phyloP scores from a whole-genome alignment of 176 grass and related monocot species.

The Oryza australiensis region DNA sequence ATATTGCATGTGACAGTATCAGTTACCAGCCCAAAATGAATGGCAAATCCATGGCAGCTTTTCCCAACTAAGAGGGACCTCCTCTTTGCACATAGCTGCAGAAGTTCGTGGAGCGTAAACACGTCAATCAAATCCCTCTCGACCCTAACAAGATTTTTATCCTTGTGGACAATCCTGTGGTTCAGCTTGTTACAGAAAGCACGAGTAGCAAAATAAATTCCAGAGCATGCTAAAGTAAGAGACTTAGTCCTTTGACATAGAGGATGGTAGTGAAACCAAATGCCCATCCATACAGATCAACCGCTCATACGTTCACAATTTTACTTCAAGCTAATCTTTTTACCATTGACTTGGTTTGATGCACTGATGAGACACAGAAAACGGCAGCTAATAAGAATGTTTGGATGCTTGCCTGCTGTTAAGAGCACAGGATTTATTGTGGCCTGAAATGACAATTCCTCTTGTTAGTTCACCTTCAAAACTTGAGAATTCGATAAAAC shows the following conservation, averaged over 20 bases:
- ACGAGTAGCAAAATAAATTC: conserved; percentile 26
- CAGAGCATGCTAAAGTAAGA: conserved; percentile 19
- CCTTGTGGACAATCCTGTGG: conserved; percentile 17
- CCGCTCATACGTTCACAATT: conserved; percentile 3
- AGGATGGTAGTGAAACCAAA: conserved; percentile 25
- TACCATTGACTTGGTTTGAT: not conserved
- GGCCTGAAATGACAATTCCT: conserved; percentile 3
- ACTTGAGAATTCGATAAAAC: not conserved
- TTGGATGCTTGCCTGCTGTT: conserved; percentile 10
- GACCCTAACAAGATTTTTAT: conserved; percentile 26
- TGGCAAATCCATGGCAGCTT: conserved; percentile 54
- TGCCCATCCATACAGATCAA: conserved; percentile 34
- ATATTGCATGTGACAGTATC: conserved; percentile 65
- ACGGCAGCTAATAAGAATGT: not conserved
- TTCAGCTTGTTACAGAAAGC: conserved; percentile 35
- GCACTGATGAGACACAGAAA: conserved; percentile 2
- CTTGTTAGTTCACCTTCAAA: conserved; percentile 10
- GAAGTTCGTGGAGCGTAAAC: conserved; percentile 29
- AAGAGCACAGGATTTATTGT: conserved; percentile 4
- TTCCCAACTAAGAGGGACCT: conserved; percentile 47
- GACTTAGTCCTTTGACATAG: not conserved
- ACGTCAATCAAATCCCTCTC: conserved; percentile 29
- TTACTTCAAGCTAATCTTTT: conserved; percentile 32
- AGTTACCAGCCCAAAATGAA: conserved; percentile 49
- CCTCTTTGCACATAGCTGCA: conserved; percentile 51